These are phyloP conservation scores for Gigaspora rosea DNA, from an alignment of 192 early-diverging fungal species.

Conservation along the genomic window DNA sequence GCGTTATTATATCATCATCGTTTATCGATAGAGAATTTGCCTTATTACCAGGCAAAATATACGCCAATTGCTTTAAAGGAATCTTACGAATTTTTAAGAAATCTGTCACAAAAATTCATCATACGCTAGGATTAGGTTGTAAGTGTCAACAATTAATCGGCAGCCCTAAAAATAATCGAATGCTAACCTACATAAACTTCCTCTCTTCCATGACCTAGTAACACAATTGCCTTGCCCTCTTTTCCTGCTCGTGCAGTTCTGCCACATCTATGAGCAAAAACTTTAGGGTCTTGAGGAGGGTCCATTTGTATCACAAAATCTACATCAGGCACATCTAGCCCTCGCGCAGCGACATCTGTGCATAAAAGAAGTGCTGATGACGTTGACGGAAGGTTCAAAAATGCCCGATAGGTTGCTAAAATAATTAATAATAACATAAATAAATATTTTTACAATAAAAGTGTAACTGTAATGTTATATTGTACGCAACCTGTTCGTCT, in stretches of 20 bases:
- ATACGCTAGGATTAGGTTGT: neutral
- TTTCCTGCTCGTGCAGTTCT: slow-evolving; percentile 89
- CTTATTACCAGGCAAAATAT: slow-evolving; percentile 50
- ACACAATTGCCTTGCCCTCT: slow-evolving; percentile 82
- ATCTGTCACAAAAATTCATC: slow-evolving; percentile 38
- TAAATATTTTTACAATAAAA: neutral
- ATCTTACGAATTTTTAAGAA: slow-evolving; percentile 89
- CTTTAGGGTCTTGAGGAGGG: slow-evolving; percentile 94
- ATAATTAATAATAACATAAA: neutral
- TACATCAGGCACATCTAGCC: slow-evolving; percentile 94
- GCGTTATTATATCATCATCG: slow-evolving; percentile 30
- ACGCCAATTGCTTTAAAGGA: slow-evolving; percentile 59
- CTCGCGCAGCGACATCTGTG: slow-evolving; percentile 95
- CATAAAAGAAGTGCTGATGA: slow-evolving; percentile 80
- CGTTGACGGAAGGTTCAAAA: slow-evolving; percentile 62
- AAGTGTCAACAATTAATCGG: neutral
- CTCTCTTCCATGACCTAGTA: slow-evolving; percentile 79
- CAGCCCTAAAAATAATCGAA: slow-evolving; percentile 12
- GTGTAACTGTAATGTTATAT: neutral
- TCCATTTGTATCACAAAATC: slow-evolving; percentile 95
- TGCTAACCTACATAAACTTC: slow-evolving; percentile 78
- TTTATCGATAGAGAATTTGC: slow-evolving; percentile 37
- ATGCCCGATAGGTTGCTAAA: slow-evolving; percentile 73
- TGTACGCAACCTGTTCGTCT: slow-evolving; percentile 56
- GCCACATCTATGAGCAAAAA: slow-evolving; percentile 94